Conservation (phyloP, 2,329 filamentous ascomycete species). For the Cladosporium sphaerospermum region DNA sequence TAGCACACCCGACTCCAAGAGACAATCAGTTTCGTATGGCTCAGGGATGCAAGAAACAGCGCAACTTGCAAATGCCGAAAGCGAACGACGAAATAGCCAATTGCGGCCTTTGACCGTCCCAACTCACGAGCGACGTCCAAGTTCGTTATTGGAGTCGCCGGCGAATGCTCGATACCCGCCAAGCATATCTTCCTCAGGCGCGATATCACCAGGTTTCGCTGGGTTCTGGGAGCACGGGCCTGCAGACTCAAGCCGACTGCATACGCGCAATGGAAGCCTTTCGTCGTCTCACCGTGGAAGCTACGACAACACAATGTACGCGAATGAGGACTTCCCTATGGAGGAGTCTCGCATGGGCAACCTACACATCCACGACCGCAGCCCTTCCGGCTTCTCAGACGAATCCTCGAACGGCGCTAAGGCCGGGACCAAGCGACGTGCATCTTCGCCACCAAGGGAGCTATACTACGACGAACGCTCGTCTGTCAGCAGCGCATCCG, state of each 20-base stretch:
- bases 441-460: conserved; percentile 57
- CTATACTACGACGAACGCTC: conserved; percentile 40
- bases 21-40: conserved; percentile 29
- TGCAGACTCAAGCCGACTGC: conserved; percentile 21
- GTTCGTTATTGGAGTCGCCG: conserved; percentile 33
- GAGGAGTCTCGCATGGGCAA: conserved; percentile 49
- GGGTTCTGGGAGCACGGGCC: conserved; percentile 38
- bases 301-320: conserved; percentile 55
- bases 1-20: conserved; percentile 44
- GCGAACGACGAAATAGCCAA: conserved; percentile 37
- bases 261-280: conserved; percentile 36
- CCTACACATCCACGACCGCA: conserved; percentile 50
- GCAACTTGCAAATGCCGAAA: conserved; percentile 31
- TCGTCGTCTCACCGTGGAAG: conserved; percentile 53
- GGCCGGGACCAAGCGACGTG: conserved; percentile 57
- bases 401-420: conserved; percentile 36
- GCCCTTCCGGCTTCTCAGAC: conserved; percentile 40
- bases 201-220: conserved; percentile 39
- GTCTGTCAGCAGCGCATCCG: conserved; percentile 38
- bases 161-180: conserved; percentile 33
- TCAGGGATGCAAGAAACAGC: conserved; percentile 25
- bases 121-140: conserved; percentile 32
- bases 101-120: conserved; percentile 42
- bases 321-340: conserved; percentile 43
- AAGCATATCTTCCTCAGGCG: conserved; percentile 33